These are phyloP conservation scores for Ascosphaera aggregata DNA, from an alignment of 2,329 filamentous ascomycete genomes.

Conservation along the genomic window DNA sequence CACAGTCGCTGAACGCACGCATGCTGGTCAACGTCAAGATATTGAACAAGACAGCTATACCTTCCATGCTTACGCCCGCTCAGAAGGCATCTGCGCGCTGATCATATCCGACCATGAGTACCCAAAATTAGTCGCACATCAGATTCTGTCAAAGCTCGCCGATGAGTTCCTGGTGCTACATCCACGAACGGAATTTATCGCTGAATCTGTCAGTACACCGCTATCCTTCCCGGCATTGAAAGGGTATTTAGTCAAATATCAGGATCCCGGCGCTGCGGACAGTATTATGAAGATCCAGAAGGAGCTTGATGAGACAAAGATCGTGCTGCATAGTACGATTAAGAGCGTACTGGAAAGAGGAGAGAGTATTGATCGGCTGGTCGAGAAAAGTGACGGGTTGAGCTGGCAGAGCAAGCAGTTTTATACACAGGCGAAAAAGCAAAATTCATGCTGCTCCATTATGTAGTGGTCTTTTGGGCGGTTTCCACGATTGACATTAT, in stretches of 20 bases:
- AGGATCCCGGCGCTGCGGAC: slow-evolving; percentile 73
- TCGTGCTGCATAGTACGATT: slow-evolving; percentile 91
- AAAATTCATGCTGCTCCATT: slow-evolving; percentile 35
- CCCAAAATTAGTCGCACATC: slow-evolving; percentile 21
- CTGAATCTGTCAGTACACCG: slow-evolving; percentile 20
- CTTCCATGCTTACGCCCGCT: slow-evolving; percentile 56
- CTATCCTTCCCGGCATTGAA: slow-evolving; percentile 51
- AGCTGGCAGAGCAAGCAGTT: slow-evolving; percentile 95
- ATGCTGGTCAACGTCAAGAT: slow-evolving; percentile 54
- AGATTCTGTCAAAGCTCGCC: slow-evolving; percentile 47
- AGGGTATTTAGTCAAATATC: slow-evolving; percentile 56
- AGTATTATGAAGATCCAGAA: slow-evolving; percentile 91
- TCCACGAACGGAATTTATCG: slow-evolving; percentile 41
- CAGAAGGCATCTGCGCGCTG: slow-evolving; percentile 50
- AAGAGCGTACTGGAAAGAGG: slow-evolving; percentile 46
- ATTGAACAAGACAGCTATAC: slow-evolving; percentile 22
- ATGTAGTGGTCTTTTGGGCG: too few relatives aligned
- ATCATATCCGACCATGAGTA: slow-evolving; percentile 39
- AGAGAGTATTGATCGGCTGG: slow-evolving; percentile 88
- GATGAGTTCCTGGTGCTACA: slow-evolving; percentile 60
- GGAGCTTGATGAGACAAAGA: slow-evolving; percentile 94
- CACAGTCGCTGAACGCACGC: slow-evolving; percentile 68
- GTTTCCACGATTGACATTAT: too few relatives aligned
- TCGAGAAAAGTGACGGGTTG: slow-evolving; percentile 77
- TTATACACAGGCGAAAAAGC: slow-evolving; percentile 48